Percentiles rank a stretch among this genome's conserved stretches.
phyloP scores from a whole-genome alignment of 2,329 filamentous ascomycete species.

The Alternaria novae-zelandiae region DNA sequence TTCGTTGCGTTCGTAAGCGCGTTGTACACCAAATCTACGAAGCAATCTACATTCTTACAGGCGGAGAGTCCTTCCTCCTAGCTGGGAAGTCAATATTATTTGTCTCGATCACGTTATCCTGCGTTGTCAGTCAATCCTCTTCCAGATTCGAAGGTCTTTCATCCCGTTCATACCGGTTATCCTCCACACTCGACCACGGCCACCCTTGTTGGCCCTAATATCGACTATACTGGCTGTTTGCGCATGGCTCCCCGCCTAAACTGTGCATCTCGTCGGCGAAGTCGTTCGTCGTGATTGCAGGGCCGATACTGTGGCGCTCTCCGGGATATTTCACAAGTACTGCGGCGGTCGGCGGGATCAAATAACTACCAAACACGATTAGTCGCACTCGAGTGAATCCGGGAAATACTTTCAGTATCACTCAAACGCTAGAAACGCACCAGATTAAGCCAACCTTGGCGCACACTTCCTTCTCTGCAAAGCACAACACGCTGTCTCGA shows the following conservation, averaged over 20 bases:
- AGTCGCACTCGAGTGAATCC: neutral
- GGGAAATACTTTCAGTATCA: neutral
- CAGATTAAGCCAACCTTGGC: neutral
- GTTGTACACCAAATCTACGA: constrained; percentile 2
- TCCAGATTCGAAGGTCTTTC: neutral
- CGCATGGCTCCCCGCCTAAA: neutral
- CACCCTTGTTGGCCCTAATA: neutral
- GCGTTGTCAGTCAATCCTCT: neutral
- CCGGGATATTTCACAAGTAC: neutral
- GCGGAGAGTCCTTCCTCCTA: neutral
- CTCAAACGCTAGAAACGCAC: neutral
- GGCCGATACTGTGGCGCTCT: neutral
- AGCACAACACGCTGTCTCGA: neutral
- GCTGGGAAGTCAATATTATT: neutral
- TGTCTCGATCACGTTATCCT: neutral
- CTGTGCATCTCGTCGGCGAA: neutral
- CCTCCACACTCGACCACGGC: neutral
- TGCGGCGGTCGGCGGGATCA: neutral
- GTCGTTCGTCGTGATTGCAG: neutral
- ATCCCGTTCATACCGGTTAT: neutral
- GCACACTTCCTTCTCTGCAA: neutral
- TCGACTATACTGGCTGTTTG: neutral
- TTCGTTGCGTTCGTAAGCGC: constrained; percentile 1
- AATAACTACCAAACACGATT: neutral
- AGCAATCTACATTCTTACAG: neutral